Evolutionary conservation across 208 protist species (phyloP), one percentile per base, ranked within the genome.

Genomic region (Kentomonas sorsogonicus): DNA sequence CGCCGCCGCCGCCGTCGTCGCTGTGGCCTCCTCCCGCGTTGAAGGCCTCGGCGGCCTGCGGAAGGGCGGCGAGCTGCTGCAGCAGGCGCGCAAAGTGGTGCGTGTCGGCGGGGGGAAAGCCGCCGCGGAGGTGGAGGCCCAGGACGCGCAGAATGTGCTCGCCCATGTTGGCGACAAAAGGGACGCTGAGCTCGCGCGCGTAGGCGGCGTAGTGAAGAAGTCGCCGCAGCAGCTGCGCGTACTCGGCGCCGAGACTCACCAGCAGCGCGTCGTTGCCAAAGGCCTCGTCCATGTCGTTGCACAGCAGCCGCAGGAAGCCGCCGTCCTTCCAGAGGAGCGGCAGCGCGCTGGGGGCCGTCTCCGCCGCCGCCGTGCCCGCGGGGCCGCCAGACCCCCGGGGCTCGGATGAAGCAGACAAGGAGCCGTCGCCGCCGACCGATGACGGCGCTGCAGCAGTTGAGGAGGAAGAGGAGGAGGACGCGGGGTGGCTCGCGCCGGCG

Each of bases 291-390:
- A 73, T 66, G 67, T 91, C 81, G 6, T 78, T 63, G 11, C 55
- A 60, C 16, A 94, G 10, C 0, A 65, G 31, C 31, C 67, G 66
- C 3, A 94, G 67, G 11, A 81, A 83, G 2, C 72, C 69, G 0
- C 70, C 71, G 39, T 82, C 74, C 61, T 94, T 91, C 73, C 79
- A 94, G 16, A 89, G 69, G 22, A 94, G 62, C 1, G 81, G 80
- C 25, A 79, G 63, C 34, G 45, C 22, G n/a, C 73, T 57, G 18
- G 40, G 4, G 44, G 22, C 3, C 6, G 44, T 50, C 3, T 7
- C 20, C 6, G 44, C 44, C 16, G 44, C 3, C 22, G 9, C 13
- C 13, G 16, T 5, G 44, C 5, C 44, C 9, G 44, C 22, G 23
- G 44, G 25, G 23, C 3, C 13, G 23, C 44, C 5, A 7, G 13